Evolutionary conservation across 1,139 yeast genomes (phyloP), one percentile per base, ranked within the genome.

Genomic region (Dujonia santamariae): DNA sequence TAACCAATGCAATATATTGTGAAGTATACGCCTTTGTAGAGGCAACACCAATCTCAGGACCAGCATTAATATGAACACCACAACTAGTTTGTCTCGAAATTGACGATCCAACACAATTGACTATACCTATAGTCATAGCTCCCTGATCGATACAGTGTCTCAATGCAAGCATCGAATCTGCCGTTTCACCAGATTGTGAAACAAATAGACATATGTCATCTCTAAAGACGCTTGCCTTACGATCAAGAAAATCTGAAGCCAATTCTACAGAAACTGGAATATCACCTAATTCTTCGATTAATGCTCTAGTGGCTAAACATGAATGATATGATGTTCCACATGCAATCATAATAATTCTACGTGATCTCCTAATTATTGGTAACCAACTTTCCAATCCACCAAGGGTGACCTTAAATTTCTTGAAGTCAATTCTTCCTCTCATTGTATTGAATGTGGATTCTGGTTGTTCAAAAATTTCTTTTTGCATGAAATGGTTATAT

Each of bases 311-410:
- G 19, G 98, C 98, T 56, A 92, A 67, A 71, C 98, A 94, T 16
- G 98, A 92, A 64, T 92, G 98, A 58, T 90, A 92, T 1, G 98
- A 92, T 4, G 98, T 92, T 65, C 98, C 98, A 67, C 98, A 92
- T 4, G 98, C 98, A 68, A 92, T 85, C 97, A 92, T 92, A 42
- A 90, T 85, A 54, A 92, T 76, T 63, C 98, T 80, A 64, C 97
- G 80, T 51, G 96, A 88, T 56, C 97, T 80, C 65, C 97, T 81
- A 45, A 92, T 85, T 33, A 94, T 84, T 21, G 95, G 80, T 46
- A 92, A 70, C 75, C 81, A 86, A 15, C 85, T 74, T 49, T 84
- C 78, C 53, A 92, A 74, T 21, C 98, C 98, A 54, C 98, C 98
- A 45, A 92, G 75, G 47, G 78, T 84, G 45, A 92, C 85, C 30